Evolutionary conservation across 2,329 filamentous ascomycete genomes (phyloP).

Genomic region (Diplodia intermedia): DNA sequence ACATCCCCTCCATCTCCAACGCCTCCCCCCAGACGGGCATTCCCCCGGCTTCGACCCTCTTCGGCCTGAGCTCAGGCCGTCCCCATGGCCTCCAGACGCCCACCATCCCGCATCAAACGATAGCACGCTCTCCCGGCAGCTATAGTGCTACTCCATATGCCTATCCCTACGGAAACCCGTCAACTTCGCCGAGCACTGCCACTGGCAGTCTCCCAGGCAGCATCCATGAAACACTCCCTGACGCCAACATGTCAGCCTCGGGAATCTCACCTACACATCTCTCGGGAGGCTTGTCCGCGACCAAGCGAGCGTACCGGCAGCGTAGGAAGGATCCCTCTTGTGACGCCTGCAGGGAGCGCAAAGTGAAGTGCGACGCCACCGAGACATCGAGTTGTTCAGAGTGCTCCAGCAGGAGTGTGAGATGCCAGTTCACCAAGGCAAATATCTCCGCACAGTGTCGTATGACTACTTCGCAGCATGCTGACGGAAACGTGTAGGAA

Average conservation of each 20-base stretch:
- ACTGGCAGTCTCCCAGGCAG: constrained; percentile 44
- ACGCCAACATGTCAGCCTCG: constrained; percentile 46
- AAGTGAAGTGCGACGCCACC: constrained; percentile 90
- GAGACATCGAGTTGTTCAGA: constrained; percentile 96
- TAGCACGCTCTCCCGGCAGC: constrained; percentile 43
- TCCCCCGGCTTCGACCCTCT: constrained; percentile 44
- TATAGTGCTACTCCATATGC: constrained; percentile 43
- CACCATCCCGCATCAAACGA: constrained; percentile 38
- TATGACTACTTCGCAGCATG: neutral
- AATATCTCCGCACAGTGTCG: neutral
- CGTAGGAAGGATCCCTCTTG: constrained; percentile 96
- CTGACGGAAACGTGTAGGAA: constrained; percentile 56
- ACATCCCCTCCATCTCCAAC: constrained; percentile 44
- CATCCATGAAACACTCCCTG: constrained; percentile 37
- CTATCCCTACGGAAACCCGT: constrained; percentile 39
- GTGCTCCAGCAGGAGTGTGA: constrained; percentile 94
- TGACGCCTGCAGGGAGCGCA: constrained; percentile 89
- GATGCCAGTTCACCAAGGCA: constrained; percentile 93
- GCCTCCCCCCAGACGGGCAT: constrained; percentile 46
- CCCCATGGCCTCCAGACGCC: constrained; percentile 41
- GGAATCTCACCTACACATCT: constrained; percentile 52
- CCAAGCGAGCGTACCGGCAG: constrained; percentile 94
- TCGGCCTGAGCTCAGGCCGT: constrained; percentile 40
- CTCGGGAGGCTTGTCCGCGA: constrained; percentile 66
- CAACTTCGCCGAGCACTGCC: constrained; percentile 47